Conservation (phyloP, 495 filamentous ascomycete genomes). For the Choiromyces venosus region DNA sequence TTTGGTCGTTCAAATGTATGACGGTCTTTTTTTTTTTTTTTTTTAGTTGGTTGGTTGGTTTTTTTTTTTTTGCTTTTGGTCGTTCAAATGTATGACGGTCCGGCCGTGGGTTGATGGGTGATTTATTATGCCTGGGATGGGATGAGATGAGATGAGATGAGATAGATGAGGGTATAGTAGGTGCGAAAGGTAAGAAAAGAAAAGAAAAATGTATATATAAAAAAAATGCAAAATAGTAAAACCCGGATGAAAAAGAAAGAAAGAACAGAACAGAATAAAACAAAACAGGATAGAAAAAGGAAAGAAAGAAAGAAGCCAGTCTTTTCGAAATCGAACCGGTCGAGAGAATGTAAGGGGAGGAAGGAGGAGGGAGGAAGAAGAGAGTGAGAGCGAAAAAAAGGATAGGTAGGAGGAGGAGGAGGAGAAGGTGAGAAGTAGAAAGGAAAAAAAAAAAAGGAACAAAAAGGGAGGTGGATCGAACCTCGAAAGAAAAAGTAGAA, state of each 20-base stretch:
- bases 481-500: not conserved
- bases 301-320: conserved; percentile 10
- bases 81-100: conserved; percentile 22
- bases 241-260: not conserved
- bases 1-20: conserved; percentile 7
- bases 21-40: conserved; percentile 10
- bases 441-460: not conserved
- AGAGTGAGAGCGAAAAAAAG: not conserved
- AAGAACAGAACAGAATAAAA: not conserved
- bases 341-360: conserved; percentile 4
- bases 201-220: not conserved
- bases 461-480: not conserved
- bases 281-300: not conserved
- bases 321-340: conserved; percentile 12
- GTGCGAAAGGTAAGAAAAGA: not conserved
- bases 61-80: not conserved
- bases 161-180: not conserved
- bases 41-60: not conserved
- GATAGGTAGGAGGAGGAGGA: not conserved
- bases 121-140: not conserved
- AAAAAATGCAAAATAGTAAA: not conserved
- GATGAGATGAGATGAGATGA: not conserved
- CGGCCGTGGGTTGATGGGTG: conserved; percentile 19
- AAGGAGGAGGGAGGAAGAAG: conserved; percentile 6
- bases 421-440: conserved; percentile 2